These are phyloP conservation scores for Ophiocordyceps camponoti-leonardi DNA, from an alignment of 2,329 filamentous ascomycete species.

Conservation along the genomic window DNA sequence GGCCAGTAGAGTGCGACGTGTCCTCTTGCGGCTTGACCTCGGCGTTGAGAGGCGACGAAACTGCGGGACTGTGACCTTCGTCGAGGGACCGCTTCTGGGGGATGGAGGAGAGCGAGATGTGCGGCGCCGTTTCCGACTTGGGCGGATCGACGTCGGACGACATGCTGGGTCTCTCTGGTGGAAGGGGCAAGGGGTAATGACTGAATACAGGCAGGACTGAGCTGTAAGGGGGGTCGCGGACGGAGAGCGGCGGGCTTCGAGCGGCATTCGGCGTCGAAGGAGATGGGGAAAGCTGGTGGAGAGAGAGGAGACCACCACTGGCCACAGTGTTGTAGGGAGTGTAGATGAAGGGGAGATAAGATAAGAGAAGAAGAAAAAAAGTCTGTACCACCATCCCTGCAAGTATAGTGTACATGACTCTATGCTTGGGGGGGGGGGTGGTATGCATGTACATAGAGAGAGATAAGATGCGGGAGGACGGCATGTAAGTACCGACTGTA, in stretches of 20 bases:
- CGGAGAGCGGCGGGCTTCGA: background rate
- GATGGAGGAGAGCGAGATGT: conserved; percentile 25
- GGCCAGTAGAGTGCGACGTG: conserved; percentile 15
- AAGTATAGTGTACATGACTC: background rate
- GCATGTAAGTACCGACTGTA: background rate
- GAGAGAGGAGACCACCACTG: no score
- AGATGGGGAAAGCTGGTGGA: background rate
- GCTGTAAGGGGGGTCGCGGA: background rate
- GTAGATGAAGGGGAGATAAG: background rate
- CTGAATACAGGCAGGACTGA: background rate
- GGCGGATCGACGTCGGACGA: conserved; percentile 19
- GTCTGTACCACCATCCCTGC: background rate
- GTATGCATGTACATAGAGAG: background rate
- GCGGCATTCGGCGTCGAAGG: background rate
- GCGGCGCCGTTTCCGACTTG: conserved; percentile 23
- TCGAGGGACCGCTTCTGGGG: conserved; percentile 51
- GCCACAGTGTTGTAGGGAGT: no score
- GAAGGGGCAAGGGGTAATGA: background rate
- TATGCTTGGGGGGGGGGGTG: background rate
- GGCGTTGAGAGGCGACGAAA: conserved; percentile 61
- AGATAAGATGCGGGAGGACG: background rate
- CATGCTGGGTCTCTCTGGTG: conserved; percentile 10
- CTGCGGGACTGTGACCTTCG: conserved; percentile 51
- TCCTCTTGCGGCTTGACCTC: conserved; percentile 35
- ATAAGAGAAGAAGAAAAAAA: background rate